Evolutionary conservation across 768 basidiomycete genomes (phyloP).

Genomic region (Pleurotus djamor): DNA sequence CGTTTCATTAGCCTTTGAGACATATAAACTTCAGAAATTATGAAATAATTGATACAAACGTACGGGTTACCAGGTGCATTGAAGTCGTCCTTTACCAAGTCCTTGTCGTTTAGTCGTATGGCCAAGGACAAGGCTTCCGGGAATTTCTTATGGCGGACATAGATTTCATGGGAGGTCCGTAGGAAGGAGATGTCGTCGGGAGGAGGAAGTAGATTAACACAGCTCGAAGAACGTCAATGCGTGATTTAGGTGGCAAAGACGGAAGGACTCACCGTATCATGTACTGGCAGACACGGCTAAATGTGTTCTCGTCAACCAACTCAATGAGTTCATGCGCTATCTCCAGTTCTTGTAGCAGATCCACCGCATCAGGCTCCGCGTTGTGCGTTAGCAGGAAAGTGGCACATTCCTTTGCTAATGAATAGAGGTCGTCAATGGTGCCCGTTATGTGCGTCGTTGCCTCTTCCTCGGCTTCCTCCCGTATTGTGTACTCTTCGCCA

Average conservation of each 20-base stretch:
- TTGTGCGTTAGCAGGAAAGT: conserved; percentile 90
- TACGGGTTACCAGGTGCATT: conserved; percentile 86
- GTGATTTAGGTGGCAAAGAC: background rate
- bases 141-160: conserved; percentile 82
- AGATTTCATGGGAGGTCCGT: conserved; percentile 84
- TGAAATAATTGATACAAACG: conserved; percentile 24
- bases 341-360: conserved; percentile 91
- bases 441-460: conserved; percentile 39
- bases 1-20: conserved; percentile 77
- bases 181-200: conserved; percentile 93
- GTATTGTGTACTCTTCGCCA: conserved; percentile 83
- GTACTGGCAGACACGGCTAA: conserved; percentile 87
- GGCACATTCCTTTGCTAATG: conserved; percentile 81
- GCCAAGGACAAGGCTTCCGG: conserved; percentile 89
- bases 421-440: conserved; percentile 71
- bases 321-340: conserved; percentile 75
- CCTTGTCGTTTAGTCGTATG: conserved; percentile 78
- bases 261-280: conserved; percentile 76
- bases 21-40: background rate
- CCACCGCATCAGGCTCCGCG: conserved; percentile 97
- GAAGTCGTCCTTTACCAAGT: conserved; percentile 85
- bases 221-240: conserved; percentile 39
- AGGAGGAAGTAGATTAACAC: conserved; percentile 86
- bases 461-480: conserved; percentile 51
- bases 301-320: conserved; percentile 87